Evolutionary conservation across 2,329 filamentous ascomycete species (phyloP).

Genomic region (Elsinoe ampelina): DNA sequence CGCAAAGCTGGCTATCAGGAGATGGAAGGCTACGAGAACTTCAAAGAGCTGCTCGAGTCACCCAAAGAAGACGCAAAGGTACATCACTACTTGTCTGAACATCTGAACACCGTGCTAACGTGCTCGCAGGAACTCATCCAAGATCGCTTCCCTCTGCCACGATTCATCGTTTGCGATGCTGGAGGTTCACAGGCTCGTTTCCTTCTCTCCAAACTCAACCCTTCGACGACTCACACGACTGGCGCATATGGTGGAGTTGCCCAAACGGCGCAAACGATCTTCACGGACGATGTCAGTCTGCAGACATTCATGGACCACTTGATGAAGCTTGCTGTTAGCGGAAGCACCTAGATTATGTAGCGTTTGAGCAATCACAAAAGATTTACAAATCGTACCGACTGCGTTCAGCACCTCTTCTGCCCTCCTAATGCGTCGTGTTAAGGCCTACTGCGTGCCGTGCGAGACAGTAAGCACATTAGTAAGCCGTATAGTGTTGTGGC

Average conservation of each 20-base stretch:
- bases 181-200: constrained; percentile 96
- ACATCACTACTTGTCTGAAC: constrained; percentile 30
- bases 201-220: constrained; percentile 92
- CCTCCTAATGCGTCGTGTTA: too few relatives aligned
- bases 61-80: constrained; percentile 95
- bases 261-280: constrained; percentile 92
- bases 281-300: constrained; percentile 94
- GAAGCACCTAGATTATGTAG: constrained; percentile 24
- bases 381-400: background rate
- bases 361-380: constrained; percentile 3
- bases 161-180: constrained; percentile 98
- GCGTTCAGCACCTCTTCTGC: too few relatives aligned
- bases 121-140: constrained; percentile 73
- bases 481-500: background rate
- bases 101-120: background rate
- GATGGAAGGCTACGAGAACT: constrained; percentile 96
- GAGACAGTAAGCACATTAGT: constrained; percentile 1
- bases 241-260: constrained; percentile 71
- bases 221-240: constrained; percentile 90
- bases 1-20: constrained; percentile 96
- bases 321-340: constrained; percentile 63
- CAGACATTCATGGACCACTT: constrained; percentile 99
- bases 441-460: too few relatives aligned
- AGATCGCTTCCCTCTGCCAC: constrained; percentile 93
- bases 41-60: constrained; percentile 74